Conservation (phyloP, 2,329 filamentous ascomycete species). For the Calonectria montana region DNA sequence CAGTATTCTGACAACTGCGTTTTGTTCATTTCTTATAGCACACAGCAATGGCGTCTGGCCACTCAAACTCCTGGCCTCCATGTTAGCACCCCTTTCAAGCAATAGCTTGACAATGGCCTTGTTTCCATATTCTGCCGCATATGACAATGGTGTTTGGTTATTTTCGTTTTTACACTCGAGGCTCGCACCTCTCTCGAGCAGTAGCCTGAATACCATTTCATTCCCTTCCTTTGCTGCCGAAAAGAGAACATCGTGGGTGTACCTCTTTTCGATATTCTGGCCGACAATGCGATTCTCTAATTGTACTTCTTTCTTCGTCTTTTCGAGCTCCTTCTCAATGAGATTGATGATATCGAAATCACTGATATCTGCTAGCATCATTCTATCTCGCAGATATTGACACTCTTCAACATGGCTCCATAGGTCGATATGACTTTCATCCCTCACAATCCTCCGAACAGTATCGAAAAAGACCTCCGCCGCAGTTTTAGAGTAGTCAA, state of each 20-base stretch:
- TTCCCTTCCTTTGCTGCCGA: neutral
- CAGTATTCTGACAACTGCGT: neutral
- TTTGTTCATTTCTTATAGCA: neutral
- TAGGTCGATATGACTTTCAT: neutral
- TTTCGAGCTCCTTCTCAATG: neutral
- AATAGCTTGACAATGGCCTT: neutral
- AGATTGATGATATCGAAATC: neutral
- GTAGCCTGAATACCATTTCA: neutral
- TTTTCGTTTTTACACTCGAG: neutral
- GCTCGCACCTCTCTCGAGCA: neutral
- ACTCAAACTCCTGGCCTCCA: neutral
- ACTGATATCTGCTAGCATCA: neutral
- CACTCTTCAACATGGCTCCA: neutral
- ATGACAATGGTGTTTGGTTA: neutral
- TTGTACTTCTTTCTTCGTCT: neutral
- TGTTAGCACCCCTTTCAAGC: neutral
- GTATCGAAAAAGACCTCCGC: neutral
- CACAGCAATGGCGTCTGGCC: neutral
- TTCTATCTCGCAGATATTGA: neutral
- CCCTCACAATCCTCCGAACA: neutral
- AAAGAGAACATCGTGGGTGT: neutral
- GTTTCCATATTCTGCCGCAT: neutral
- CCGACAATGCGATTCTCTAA: neutral
- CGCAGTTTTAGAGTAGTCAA: neutral
- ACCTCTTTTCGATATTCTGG: neutral